Evolutionary conservation across 805 yeast species (phyloP).

Genomic region (Pichia thaimueangensis): DNA sequence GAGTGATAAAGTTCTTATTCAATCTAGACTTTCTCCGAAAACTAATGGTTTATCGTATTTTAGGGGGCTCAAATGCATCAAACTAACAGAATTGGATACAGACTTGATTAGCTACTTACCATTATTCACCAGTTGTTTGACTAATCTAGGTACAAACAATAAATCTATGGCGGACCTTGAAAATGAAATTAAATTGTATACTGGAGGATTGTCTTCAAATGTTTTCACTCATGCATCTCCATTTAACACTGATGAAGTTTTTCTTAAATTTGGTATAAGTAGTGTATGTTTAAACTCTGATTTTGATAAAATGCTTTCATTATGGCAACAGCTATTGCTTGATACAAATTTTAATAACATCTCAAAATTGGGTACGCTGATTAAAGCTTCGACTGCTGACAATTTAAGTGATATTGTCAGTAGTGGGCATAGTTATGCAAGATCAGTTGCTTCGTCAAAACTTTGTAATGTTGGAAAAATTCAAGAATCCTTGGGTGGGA

Average conservation of each 20-base stretch:
- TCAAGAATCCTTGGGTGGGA: slow-evolving; percentile 62
- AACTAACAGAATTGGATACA: slow-evolving; percentile 44
- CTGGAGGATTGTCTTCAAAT: slow-evolving; percentile 79
- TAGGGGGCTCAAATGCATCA: slow-evolving; percentile 57
- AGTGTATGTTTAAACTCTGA: slow-evolving; percentile 71
- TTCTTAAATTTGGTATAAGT: slow-evolving; percentile 47
- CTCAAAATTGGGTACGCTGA: slow-evolving; percentile 64
- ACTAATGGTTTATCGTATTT: slow-evolving; percentile 81
- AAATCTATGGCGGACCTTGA: slow-evolving; percentile 76
- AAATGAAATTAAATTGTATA: slow-evolving; percentile 69
- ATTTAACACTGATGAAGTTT: slow-evolving; percentile 38
- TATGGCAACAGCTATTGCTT: slow-evolving; percentile 63
- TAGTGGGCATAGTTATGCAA: slow-evolving; percentile 81
- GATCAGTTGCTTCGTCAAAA: slow-evolving; percentile 56
- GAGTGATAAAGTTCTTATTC: slow-evolving; percentile 18
- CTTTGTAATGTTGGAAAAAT: slow-evolving; percentile 56
- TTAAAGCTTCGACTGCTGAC: slow-evolving; percentile 69
- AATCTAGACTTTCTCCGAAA: slow-evolving; percentile 29
- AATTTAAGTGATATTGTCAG: slow-evolving; percentile 77
- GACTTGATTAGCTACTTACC: slow-evolving; percentile 67
- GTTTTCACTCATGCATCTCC: slow-evolving; percentile 54
- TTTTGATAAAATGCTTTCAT: slow-evolving; percentile 48
- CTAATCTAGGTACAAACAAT: slow-evolving; percentile 75
- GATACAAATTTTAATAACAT: slow-evolving; percentile 62
- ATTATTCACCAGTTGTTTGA: slow-evolving; percentile 69